Evolutionary conservation across 805 yeast species (phyloP), one percentile per base, ranked within the genome.

Genomic region (Pichia sporocuriosa): DNA sequence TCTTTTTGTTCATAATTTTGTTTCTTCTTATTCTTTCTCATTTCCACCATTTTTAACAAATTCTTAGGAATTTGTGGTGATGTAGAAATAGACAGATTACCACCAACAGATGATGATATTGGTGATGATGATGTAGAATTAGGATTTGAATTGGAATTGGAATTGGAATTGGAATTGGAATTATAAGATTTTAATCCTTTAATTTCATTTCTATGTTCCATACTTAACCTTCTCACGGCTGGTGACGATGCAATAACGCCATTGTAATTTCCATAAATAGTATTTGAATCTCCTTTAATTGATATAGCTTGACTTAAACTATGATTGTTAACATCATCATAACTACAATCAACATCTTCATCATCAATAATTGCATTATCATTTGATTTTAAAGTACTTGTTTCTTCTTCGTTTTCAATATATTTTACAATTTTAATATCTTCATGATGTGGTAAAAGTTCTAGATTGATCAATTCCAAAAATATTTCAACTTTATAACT

Each of bases 401-500:
- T 19, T 5, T n/a, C 33, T 4, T 22, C 37, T 8, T 21, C 11
- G 20, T 6, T 28, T 8, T 7, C 12, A 16, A 20, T 26, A 6
- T 8, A 12, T 11, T 26, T 26, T 26, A 11, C 13, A 5, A 12
- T 15, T 15, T 6, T 28, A 4, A 33, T 30, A 9, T 49, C 44
- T 23, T 45, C 50, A 47, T 69, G 70, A 45, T 54, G 54, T 2
- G 79, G 69, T 0, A 70, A 55, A 44, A 77, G 60, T 43, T 73
- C 77, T 5, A 80, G 57, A 39, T 78, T 75, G 4, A 86, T 67
- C 45, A 88, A 60, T 55, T 90, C 97, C 35, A 90, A 62, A 51
- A 84, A 87, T 4, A 81, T 81, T 56, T 89, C 96, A 17, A 87
- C 85, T 49, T 73, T 76, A 57, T 87, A 88, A 53, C 80, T 87